Evolutionary conservation across 2,329 filamentous ascomycete species (phyloP), one percentile per base, ranked within the genome.

Genomic region (Macroventuria anomochaeta): DNA sequence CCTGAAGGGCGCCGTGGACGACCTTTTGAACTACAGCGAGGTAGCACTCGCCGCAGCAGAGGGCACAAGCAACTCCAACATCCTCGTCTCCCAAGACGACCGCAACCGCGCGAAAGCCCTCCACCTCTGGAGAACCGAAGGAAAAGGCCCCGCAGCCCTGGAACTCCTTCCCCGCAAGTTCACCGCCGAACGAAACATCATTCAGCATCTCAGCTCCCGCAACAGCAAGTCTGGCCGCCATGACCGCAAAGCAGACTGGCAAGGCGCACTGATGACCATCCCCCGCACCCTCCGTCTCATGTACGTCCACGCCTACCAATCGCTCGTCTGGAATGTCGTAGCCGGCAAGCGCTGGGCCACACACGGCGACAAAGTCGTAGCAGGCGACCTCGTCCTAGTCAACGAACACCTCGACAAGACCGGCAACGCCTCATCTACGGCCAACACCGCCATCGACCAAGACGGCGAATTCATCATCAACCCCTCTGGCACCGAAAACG

Each of bases 231-330:
- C 67, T 5, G 81, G 80, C 25, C 78, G 80, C 53, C 75, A 79
- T 32, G 68, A 74, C 46, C 80, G 81, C 18, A 76, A 77, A 32
- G 83, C 82, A 36, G 93, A 99, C 75, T 95, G 85, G 71, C 82
- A 90, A 55, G 93, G 93, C 20, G 91, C 95, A 0, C 76, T 99
- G 44, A 84, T 88, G 69, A 83, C 84, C 47, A 93, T 99, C 58
- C 89, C 89, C 20, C 84, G 93, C 15, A 91, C 90, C 41, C 80
- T 97, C 65, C 85, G 92, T 36, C 85, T 91, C 53, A 97, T 99
- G 89, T 99, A 97, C 71, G 88, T 96, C 13, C 95, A 99, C 73
- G 93, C 95, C 5, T 97, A 97, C 76, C 95, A 99, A 74, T 96
- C 90, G 5, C 84, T 92, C 31, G 87, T 99, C 7, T 99, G 93